Evolutionary conservation across 257 asterid genomes (phyloP), one percentile per base, ranked within the genome.

Genomic region (Fraxinus quadrangulata): DNA sequence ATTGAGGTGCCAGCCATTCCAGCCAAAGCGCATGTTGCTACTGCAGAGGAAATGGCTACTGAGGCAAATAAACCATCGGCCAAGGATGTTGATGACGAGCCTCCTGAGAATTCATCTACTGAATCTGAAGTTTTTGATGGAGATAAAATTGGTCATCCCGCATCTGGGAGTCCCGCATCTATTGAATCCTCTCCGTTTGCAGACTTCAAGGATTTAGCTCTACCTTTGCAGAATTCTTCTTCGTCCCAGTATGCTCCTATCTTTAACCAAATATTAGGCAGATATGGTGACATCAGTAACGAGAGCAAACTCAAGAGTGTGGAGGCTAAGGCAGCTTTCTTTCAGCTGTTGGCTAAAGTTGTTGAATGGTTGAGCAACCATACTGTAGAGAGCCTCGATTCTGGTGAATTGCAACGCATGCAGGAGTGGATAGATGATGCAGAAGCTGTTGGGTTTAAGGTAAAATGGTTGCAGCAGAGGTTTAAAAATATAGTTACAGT

Each of bases 381-480:
- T 74, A 70, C 80, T 21, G 12, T 77, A 17, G 63, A 67, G 31
- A 73, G 72, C 16, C 56, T 82, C 23, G 72, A 70, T 49, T 73
- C 79, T 67, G 47, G 74, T 54, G 81, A 82, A 23, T 31, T 82
- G 36, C 75, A 82, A 69, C 59, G 1, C 7, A 65, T 82, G 49
- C 80, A 77, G 77, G 75, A 73, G 40, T 82, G 78, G 86, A 70
- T 40, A 10, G 79, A 74, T 67, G 88, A 82, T 71, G 84, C 77
- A 11, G 72, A 78, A 24, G 72, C 84, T 37, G 82, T 82, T 54
- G 88, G 86, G 68, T 82, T 85, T 78, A 61, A 67, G 67, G 84
- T 85, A 66, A 84, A 71, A 0, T 85, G 88, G 88, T 67, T 82
- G 81, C 88, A 67, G 77, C 73, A 77, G 70, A 79, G 88, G 74